Conservation (phyloP, 2,329 filamentous ascomycete genomes). For the Arthrobotrys megalospora region DNA sequence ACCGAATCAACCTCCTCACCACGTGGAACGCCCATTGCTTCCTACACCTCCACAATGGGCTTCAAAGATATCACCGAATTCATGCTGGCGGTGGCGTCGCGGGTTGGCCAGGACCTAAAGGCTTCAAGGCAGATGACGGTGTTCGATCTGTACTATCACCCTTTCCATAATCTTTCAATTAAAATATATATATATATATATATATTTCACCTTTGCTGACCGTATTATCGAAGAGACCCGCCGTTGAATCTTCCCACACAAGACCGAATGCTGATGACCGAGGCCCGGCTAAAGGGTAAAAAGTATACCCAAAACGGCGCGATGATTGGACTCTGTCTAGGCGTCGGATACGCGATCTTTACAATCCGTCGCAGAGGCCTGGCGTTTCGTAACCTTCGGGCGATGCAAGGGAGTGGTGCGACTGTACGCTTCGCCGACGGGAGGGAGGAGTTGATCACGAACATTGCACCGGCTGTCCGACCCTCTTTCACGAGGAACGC, state of each 20-base stretch:
- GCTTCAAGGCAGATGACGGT: too few relatives aligned
- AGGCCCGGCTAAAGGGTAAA: neutral
- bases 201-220: too few relatives aligned
- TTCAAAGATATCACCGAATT: neutral
- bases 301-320: neutral
- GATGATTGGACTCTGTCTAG: constrained; percentile 2
- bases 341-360: neutral
- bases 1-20: neutral
- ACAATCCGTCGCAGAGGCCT: constrained; percentile 23
- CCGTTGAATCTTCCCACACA: neutral
- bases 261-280: neutral
- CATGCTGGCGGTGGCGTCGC: neutral
- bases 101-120: neutral
- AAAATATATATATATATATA: too few relatives aligned
- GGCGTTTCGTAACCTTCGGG: neutral
- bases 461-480: neutral
- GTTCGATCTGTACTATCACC: too few relatives aligned
- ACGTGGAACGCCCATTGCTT: neutral
- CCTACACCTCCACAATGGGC: neutral
- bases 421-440: constrained; percentile 32
- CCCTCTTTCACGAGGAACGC: constrained; percentile 1
- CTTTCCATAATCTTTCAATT: too few relatives aligned
- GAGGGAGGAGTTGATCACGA: constrained; percentile 1
- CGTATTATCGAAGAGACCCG: neutral
- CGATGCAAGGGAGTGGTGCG: neutral